Evolutionary conservation across 2,329 filamentous ascomycete species (phyloP), one percentile per base, ranked within the genome.

Genomic region (Penicillium italicum): DNA sequence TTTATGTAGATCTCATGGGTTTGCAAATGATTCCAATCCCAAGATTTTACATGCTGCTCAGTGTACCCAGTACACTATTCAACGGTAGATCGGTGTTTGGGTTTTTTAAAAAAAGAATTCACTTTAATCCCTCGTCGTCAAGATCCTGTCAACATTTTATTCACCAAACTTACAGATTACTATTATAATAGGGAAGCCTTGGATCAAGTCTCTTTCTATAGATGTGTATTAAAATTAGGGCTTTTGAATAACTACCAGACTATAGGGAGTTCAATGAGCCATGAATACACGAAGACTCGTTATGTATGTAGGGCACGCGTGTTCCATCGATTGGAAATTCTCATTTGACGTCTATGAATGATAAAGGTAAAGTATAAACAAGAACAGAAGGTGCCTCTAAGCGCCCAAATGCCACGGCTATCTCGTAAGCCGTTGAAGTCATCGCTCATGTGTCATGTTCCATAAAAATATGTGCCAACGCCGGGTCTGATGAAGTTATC

Each of bases 401-500:
- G 26, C 51, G 37, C 56, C 57, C 49, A 53, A 55, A 64, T 62
- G 59, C 63, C 50, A 44, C n/a, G 38, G 50, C 49, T 58, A 36
- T 58, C 41, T 46, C 18, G 24, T 53, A 47, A 53, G 49, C 56
- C 14, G 18, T 44, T 30, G 40, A 43, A 53, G 40, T 53, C 47
- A 56, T 55, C 37, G 42, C 42, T 56, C 52, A 59, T 55, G 34
- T 50, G 20, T 54, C 46, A 56, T 46, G 46, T 50, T 20, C 31
- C 30, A 42, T 45, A 45, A 54, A 50, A 57, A 46, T 40, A 46
- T 43, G 41, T 52, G 33, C 53, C n/a, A 64, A 58, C 62, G 59
- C 62, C 62, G 42, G 60, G 51, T 53, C 37, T 50, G 58, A 59
- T 65, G 38, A 40, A 47, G 55, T 64, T 62, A 46, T 63, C 38